phyloP scores from a whole-genome alignment of 2,329 filamentous ascomycete genomes.

The Arthrobotrys megalospora region DNA sequence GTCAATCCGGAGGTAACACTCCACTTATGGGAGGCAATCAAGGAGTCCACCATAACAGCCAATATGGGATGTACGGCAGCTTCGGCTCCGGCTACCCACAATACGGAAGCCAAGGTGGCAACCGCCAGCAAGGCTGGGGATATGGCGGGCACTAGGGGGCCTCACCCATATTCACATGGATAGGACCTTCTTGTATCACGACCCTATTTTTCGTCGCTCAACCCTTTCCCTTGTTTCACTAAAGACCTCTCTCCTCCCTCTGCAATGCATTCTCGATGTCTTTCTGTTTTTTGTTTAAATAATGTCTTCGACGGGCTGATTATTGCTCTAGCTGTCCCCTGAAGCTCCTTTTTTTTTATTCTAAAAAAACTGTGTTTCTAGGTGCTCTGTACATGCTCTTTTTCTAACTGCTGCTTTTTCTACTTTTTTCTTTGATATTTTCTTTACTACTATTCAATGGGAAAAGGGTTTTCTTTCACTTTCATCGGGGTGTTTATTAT shows the following conservation, averaged over 20 bases:
- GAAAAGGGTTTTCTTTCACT: slow-evolving; percentile 54
- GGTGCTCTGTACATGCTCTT: slow-evolving; percentile 52
- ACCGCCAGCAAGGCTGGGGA: slow-evolving; percentile 57
- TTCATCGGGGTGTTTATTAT: slow-evolving; percentile 59
- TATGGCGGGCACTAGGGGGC: slow-evolving; percentile 59
- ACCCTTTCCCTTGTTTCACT: slow-evolving; percentile 42
- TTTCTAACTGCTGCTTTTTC: slow-evolving; percentile 14
- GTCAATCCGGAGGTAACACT: slow-evolving; percentile 55
- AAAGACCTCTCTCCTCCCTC: slow-evolving; percentile 42
- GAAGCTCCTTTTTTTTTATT: slow-evolving; percentile 42
- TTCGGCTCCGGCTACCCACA: slow-evolving; percentile 54
- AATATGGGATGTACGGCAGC: slow-evolving; percentile 57
- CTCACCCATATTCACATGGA: background rate
- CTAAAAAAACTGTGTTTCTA: slow-evolving; percentile 55
- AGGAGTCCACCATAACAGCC: slow-evolving; percentile 44
- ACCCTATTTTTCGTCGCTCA: slow-evolving; percentile 6
- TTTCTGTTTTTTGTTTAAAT: slow-evolving; percentile 52
- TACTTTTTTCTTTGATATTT: slow-evolving; percentile 4
- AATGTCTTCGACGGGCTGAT: slow-evolving; percentile 45
- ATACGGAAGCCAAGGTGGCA: slow-evolving; percentile 51
- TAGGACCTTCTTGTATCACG: background rate
- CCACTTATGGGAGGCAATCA: slow-evolving; percentile 58
- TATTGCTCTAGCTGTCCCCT: slow-evolving; percentile 38
- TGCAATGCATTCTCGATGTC: slow-evolving; percentile 28
- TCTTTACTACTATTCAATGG: slow-evolving; percentile 54